Conservation (phyloP, 208 protist species). For the Leishmania amazonensis region DNA sequence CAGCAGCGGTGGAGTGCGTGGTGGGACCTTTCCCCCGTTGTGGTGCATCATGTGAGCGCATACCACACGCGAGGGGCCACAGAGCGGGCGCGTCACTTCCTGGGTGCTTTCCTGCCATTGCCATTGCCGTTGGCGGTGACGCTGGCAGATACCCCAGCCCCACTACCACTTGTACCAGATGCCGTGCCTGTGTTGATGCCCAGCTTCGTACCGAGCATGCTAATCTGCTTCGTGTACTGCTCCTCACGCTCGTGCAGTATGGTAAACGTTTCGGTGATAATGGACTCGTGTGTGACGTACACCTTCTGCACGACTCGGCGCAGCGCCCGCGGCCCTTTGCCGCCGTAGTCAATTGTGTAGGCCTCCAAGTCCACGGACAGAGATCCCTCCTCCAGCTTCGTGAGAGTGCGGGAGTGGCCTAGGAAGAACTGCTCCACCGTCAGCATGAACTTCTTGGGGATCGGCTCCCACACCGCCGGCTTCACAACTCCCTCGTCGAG, state of each 20-base stretch:
- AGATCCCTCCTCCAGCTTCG: slow-evolving; percentile 54
- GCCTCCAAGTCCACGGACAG: slow-evolving; percentile 47
- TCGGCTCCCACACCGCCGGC: slow-evolving; percentile 74
- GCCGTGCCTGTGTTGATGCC: slow-evolving; percentile 29
- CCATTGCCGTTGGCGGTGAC: neutral
- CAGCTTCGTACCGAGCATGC: slow-evolving; percentile 39
- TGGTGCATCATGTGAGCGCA: neutral
- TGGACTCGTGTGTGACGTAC: slow-evolving; percentile 55
- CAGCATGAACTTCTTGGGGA: slow-evolving; percentile 65
- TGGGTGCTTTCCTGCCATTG: slow-evolving; percentile 12
- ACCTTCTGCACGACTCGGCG: slow-evolving; percentile 61
- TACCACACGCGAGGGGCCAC: neutral
- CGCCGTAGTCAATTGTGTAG: slow-evolving; percentile 75
- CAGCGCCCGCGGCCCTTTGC: slow-evolving; percentile 76
- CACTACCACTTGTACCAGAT: neutral
- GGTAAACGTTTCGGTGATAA: slow-evolving; percentile 20
- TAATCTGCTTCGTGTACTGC: slow-evolving; percentile 35
- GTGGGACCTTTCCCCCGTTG: neutral
- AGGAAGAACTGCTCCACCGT: slow-evolving; percentile 78
- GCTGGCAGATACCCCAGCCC: neutral
- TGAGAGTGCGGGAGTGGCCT: slow-evolving; percentile 46
- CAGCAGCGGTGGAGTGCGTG: neutral
- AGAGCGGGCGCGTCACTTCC: neutral
- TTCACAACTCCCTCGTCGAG: slow-evolving; percentile 83
- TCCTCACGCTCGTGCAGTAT: slow-evolving; percentile 30